These are phyloP conservation scores for Eucalyptus globulus DNA, from an alignment of 345 rosid genomes.

Conservation along the genomic window DNA sequence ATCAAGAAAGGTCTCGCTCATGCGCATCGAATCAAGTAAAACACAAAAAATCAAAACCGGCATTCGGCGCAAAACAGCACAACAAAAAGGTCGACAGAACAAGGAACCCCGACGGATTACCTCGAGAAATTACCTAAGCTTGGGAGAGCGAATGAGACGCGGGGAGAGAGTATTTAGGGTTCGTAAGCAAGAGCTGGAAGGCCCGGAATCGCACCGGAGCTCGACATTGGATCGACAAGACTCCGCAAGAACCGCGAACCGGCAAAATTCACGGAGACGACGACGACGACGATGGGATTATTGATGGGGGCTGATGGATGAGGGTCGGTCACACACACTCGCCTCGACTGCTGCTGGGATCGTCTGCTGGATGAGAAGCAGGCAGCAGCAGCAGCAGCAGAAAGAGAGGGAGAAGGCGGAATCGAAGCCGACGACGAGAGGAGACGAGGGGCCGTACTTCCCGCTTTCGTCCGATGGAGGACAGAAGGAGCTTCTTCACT, in stretches of 20 bases:
- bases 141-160: not conserved
- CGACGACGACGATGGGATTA: not conserved
- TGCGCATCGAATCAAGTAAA: not conserved
- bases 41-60: not conserved
- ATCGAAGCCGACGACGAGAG: not conserved
- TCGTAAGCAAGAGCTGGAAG: not conserved
- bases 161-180: not conserved
- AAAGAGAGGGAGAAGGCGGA: not conserved
- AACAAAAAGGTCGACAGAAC: not conserved
- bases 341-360: not conserved
- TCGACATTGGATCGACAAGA: not conserved
- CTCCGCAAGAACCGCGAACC: not conserved
- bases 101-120: not conserved
- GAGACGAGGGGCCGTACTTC: not conserved
- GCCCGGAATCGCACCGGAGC: not conserved
- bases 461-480: not conserved
- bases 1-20: not conserved
- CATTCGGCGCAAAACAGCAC: not conserved
- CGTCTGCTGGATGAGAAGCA: not conserved
- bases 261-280: not conserved
- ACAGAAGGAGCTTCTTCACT: not conserved
- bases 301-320: not conserved
- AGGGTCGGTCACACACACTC: not conserved
- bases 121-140: not conserved
- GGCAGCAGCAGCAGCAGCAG: not conserved